These are phyloP conservation scores for Davidsoniella eucalypti DNA, from an alignment of 2,329 filamentous ascomycete genomes.

Conservation along the genomic window DNA sequence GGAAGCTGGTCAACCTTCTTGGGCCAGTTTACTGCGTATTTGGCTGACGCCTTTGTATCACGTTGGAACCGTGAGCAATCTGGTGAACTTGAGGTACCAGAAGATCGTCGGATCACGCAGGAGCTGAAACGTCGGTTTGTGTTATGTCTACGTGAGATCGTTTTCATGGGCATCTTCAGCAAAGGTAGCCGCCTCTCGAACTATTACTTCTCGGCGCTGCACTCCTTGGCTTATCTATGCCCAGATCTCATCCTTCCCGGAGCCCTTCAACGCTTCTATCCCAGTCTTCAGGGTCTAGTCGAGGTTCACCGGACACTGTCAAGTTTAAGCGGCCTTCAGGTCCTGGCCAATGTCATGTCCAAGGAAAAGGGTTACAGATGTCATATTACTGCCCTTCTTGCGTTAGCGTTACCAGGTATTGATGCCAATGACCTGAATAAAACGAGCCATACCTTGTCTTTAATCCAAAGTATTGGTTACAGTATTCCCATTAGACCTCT, in stretches of 20 bases:
- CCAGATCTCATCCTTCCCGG: conserved; percentile 84
- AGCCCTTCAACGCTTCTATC: conserved; percentile 88
- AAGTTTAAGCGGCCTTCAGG: conserved; percentile 78
- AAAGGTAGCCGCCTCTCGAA: conserved; percentile 87
- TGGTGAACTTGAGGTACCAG: conserved; percentile 75
- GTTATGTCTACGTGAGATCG: conserved; percentile 72
- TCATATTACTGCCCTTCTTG: conserved; percentile 86
- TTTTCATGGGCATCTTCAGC: conserved; percentile 95
- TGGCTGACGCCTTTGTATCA: conserved; percentile 92
- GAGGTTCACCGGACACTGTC: conserved; percentile 95
- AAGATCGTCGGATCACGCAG: conserved; percentile 60
- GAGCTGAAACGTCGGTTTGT: conserved; percentile 84
- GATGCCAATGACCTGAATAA: conserved; percentile 97
- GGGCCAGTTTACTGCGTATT: conserved; percentile 77
- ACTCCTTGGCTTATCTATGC: conserved; percentile 78
- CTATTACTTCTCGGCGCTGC: conserved; percentile 79
- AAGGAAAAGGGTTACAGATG: conserved; percentile 92
- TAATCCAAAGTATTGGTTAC: conserved; percentile 90
- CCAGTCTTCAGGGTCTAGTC: conserved; percentile 86
- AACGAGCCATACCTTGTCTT: conserved; percentile 83
- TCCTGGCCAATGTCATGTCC: conserved; percentile 80
- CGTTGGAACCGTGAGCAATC: conserved; percentile 92
- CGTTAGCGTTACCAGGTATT: conserved; percentile 81
- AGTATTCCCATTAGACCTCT: conserved; percentile 85
- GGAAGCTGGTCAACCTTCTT: conserved; percentile 82